Conservation (phyloP, 306 rosid species). For the Quercus berberidifolia region DNA sequence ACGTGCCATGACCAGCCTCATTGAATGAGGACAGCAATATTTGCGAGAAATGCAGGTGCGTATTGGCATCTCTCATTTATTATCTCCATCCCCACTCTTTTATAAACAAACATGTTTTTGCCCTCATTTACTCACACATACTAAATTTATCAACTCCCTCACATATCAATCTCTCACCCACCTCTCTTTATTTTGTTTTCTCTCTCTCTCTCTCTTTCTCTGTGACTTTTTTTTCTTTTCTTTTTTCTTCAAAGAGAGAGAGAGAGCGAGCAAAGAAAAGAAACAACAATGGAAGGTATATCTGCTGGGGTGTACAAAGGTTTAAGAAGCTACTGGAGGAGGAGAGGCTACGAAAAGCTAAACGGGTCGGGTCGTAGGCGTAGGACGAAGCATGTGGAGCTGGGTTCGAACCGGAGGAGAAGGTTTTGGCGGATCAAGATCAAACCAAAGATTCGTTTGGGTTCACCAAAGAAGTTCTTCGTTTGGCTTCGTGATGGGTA, state of each 20-base stretch:
- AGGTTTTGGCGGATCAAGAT: conserved; percentile 59
- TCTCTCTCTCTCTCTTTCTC: background rate
- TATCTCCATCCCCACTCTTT: background rate
- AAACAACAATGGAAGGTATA: conserved; percentile 48
- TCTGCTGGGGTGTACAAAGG: conserved; percentile 38
- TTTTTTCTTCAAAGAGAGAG: too few species aligned
- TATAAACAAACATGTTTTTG: background rate
- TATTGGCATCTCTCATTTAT: conserved; percentile 9
- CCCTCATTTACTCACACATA: background rate
- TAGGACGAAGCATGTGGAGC: conserved; percentile 20
- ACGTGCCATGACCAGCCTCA: conserved; percentile 11
- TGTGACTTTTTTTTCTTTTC: background rate
- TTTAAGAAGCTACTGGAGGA: conserved; percentile 45
- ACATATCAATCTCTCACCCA: conserved; percentile 8
- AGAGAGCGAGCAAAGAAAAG: background rate
- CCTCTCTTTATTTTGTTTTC: background rate
- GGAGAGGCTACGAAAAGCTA: conserved; percentile 47
- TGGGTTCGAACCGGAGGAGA: conserved; percentile 21
- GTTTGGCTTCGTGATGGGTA: conserved; percentile 79
- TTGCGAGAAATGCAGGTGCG: conserved; percentile 8
- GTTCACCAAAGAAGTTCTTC: conserved; percentile 52
- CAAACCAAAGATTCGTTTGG: conserved; percentile 33
- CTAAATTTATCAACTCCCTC: conserved; percentile 1
- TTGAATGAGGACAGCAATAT: conserved; percentile 3
- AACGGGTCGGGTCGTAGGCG: conserved; percentile 24